A percentile compares a stretch with the other conserved stretches of the same genome.
Evolutionary conservation across 352 stramenopile genomes (phyloP).

Genomic region (Peronospora tabacina): DNA sequence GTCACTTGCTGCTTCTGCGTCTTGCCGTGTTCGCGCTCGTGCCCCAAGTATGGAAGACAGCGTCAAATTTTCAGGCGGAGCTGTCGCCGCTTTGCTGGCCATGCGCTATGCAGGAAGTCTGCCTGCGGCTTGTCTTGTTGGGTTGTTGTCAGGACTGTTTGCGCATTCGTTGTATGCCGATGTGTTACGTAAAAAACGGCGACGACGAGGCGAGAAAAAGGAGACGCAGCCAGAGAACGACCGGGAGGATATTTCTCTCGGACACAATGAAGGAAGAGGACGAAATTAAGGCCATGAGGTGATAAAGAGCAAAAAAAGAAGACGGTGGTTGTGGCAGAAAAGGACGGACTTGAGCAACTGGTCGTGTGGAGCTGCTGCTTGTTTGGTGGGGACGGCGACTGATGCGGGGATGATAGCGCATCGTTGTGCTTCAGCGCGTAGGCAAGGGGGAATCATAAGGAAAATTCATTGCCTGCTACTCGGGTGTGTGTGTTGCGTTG

Average conservation of each 20-base stretch:
- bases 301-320: background rate
- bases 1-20: constrained; percentile 10
- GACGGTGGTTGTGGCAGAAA: too few species aligned
- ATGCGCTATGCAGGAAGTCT: constrained; percentile 56
- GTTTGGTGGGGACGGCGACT: too few species aligned
- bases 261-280: background rate
- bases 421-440: too few species aligned
- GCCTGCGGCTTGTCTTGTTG: constrained; percentile 48
- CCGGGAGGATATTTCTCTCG: too few species aligned
- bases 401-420: too few species aligned
- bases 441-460: too few species aligned
- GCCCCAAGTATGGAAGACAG: constrained; percentile 39
- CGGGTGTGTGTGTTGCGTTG: too few species aligned
- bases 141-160: constrained; percentile 55
- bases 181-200: constrained; percentile 41
- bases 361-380: too few species aligned
- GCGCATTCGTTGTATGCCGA: constrained; percentile 67
- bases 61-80: constrained; percentile 51
- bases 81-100: constrained; percentile 50
- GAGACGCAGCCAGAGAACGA: constrained; percentile 14
- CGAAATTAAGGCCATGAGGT: too few species aligned
- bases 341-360: too few species aligned
- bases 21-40: constrained; percentile 15
- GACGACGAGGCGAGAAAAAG: constrained; percentile 9
- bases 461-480: too few species aligned